Evolutionary conservation across 2,329 filamentous ascomycete species (phyloP).

Genomic region (Cladophialophora yegresii): DNA sequence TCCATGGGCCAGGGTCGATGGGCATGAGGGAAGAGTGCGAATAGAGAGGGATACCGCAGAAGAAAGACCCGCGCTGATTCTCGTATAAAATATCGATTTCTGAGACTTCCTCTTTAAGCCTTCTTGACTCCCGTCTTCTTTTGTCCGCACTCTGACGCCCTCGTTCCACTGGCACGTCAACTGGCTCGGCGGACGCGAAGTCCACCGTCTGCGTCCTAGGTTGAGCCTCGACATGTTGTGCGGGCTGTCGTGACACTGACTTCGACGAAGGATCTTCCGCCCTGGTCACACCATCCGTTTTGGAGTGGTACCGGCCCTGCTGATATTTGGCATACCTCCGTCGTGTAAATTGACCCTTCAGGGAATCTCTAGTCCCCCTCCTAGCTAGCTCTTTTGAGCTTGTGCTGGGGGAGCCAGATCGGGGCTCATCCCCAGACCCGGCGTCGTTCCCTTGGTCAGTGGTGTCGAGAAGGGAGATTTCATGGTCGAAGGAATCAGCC

Average conservation of each 20-base stretch:
- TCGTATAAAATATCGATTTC: constrained; percentile 90
- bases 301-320: constrained; percentile 53
- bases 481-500: constrained; percentile 33
- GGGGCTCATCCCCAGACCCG: constrained; percentile 34
- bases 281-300: constrained; percentile 12
- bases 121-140: constrained; percentile 28
- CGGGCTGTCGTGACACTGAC: constrained; percentile 1
- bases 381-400: constrained; percentile 37
- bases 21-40: constrained; percentile 80
- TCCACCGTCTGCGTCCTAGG: constrained; percentile 24
- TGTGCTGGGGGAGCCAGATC: constrained; percentile 33
- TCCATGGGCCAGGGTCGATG: constrained; percentile 85
- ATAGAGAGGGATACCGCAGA: constrained; percentile 89
- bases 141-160: constrained; percentile 20
- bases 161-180: background rate
- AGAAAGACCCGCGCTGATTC: constrained; percentile 86
- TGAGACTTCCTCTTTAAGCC: constrained; percentile 37
- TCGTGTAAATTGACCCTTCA: constrained; percentile 45
- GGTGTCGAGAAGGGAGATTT: constrained; percentile 45
- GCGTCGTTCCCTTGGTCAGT: constrained; percentile 40
- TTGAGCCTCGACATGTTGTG: constrained; percentile 3
- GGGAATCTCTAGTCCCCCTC: constrained; percentile 41
- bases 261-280: constrained; percentile 11
- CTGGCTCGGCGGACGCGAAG: constrained; percentile 18
- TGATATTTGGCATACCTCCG: constrained; percentile 55